Percentiles rank a stretch among this genome's conserved stretches.
Conservation (phyloP, 2,329 filamentous ascomycete genomes). For the Drechslerella coelobrocha region DNA sequence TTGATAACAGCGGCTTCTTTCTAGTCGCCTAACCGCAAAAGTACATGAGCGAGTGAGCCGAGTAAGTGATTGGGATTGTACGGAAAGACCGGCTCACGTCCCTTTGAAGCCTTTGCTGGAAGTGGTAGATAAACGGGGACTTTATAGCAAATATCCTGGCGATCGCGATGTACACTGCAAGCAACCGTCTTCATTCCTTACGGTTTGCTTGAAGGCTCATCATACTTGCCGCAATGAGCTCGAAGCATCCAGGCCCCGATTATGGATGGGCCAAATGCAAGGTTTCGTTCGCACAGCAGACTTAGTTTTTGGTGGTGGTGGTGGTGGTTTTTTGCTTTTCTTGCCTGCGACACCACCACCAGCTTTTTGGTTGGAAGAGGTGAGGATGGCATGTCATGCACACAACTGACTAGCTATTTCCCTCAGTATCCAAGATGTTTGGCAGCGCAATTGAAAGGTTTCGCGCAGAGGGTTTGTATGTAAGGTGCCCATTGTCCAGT, state of each 20-base stretch:
- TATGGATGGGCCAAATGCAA: slow-evolving; percentile 20
- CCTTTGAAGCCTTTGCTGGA: background rate
- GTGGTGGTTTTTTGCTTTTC: slow-evolving; percentile 35
- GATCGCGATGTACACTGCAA: slow-evolving; percentile 31
- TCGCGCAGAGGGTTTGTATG: slow-evolving; percentile 15
- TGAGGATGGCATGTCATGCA: too few species aligned
- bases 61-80: background rate
- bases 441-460: slow-evolving; percentile 4
- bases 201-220: background rate
- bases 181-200: slow-evolving; percentile 38
- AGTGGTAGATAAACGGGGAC: slow-evolving; percentile 37
- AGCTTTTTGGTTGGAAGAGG: too few species aligned
- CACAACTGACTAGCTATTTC: slow-evolving; percentile 7
- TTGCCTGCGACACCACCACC: background rate
- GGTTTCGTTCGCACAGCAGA: slow-evolving; percentile 5
- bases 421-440: background rate
- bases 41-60: slow-evolving; percentile 18
- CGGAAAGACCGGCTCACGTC: too few species aligned
- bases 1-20: background rate
- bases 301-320: slow-evolving; percentile 6
- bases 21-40: slow-evolving; percentile 22
- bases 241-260: slow-evolving; percentile 35
- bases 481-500: slow-evolving; percentile 24
- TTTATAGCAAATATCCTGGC: slow-evolving; percentile 34
- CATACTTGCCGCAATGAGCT: slow-evolving; percentile 32